A percentile compares a stretch with the other conserved stretches of the same genome.
These are phyloP conservation scores for Spiraea crenata DNA, from an alignment of 331 rosid species.

Conservation along the genomic window DNA sequence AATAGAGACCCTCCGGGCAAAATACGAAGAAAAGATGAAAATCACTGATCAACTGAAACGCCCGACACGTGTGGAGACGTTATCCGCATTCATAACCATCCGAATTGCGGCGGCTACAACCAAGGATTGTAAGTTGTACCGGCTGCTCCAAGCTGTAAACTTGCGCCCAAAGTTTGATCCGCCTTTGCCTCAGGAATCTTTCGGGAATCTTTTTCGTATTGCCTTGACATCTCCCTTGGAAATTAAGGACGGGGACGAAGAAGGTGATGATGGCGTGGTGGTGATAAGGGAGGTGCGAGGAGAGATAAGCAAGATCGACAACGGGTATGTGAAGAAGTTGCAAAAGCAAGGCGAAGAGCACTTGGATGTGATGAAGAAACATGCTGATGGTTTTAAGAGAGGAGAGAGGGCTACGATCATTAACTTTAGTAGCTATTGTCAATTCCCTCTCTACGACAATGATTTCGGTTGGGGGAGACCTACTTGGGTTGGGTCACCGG, in stretches of 20 bases:
- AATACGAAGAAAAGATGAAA: conserved; percentile 1
- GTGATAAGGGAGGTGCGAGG: conserved; percentile 21
- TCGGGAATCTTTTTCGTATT: conserved; percentile 33
- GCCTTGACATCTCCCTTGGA: conserved; percentile 7
- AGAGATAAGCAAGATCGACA: conserved; percentile 9
- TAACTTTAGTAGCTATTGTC: conserved; percentile 19
- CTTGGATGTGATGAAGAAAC: conserved; percentile 6
- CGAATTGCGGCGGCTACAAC: conserved; percentile 30
- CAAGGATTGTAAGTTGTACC: neutral
- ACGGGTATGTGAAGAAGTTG: neutral
- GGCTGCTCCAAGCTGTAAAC: conserved; percentile 33
- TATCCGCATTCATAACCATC: conserved; percentile 44
- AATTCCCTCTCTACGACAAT: conserved; percentile 22
- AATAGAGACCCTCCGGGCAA: conserved; percentile 34
- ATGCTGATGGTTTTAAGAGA: neutral
- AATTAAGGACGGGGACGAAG: neutral
- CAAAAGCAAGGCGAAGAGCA: conserved; percentile 1
- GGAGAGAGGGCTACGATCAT: conserved; percentile 1
- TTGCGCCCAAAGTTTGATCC: conserved; percentile 50
- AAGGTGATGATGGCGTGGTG: neutral
- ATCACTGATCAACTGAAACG: neutral
- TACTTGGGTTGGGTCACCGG: conserved; percentile 19
- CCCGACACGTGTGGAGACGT: conserved; percentile 40
- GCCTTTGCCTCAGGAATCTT: conserved; percentile 28
- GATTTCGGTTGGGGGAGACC: conserved; percentile 30